These are phyloP conservation scores for Myotisia sp. DNA, from an alignment of 2,329 filamentous ascomycete species.

Conservation along the genomic window DNA sequence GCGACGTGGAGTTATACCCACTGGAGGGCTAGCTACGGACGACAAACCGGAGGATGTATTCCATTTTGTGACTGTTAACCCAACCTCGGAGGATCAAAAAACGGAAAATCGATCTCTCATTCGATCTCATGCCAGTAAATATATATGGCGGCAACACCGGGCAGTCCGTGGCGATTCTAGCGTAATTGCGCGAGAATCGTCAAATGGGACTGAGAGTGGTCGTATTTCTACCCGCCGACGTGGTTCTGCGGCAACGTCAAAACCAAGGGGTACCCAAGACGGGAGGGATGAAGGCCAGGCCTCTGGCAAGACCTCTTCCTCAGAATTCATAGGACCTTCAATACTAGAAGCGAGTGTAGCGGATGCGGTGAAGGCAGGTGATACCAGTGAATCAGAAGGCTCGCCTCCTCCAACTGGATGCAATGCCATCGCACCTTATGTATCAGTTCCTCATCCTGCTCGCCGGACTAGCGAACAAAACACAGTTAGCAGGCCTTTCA, in stretches of 20 bases:
- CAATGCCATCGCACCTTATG: slow-evolving; percentile 1
- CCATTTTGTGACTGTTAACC: slow-evolving; percentile 15
- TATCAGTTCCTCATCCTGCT: not conserved
- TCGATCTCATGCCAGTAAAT: slow-evolving; percentile 14
- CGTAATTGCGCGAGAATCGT: no score
- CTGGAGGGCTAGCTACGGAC: not conserved
- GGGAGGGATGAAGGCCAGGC: no score
- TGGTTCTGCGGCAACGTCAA: no score
- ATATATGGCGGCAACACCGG: slow-evolving; percentile 15
- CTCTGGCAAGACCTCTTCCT: no score
- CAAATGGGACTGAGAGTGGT: no score
- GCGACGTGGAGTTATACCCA: not conserved
- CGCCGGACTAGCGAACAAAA: not conserved
- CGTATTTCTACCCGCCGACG: no score
- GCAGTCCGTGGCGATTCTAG: no score
- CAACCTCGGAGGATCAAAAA: slow-evolving; percentile 12
- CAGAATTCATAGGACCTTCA: not conserved
- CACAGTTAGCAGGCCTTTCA: slow-evolving; percentile 9
- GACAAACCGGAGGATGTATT: slow-evolving; percentile 9
- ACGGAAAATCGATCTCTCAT: slow-evolving; percentile 13
- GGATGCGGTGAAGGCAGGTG: not conserved
- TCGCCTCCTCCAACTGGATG: not conserved
- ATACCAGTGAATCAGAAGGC: slow-evolving; percentile 1
- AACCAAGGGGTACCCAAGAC: no score
- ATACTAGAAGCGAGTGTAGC: no score